Evolutionary conservation across 2,329 filamentous ascomycete genomes (phyloP), one percentile per base, ranked within the genome.

Genomic region (Rutstroemia sp.): DNA sequence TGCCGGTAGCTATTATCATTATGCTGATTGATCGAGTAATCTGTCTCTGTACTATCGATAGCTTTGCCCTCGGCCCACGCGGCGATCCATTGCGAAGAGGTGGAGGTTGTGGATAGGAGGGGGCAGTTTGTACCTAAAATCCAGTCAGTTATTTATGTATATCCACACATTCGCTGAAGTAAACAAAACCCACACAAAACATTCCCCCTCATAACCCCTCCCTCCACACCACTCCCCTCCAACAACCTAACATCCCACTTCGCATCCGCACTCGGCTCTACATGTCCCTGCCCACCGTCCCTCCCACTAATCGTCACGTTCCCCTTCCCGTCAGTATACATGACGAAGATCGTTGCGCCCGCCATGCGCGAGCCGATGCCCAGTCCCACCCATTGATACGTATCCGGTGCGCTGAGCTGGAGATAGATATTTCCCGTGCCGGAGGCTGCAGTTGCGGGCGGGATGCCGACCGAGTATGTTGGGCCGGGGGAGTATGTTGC

Each of bases 271-370:
- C 65, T 58, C 0, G 81, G 81, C 60, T 72, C 63, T 1, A 62
- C 62, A 52, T 81, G 68, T 5, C 78, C 78, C 16, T 48, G 49
- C 3, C 73, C 74, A 12, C 71, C 61, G 3, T 19, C 23, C 27
- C 81, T 71, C 7, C 78, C 77, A 6, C 80, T 83, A 6, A 85
- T 61, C 0, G 81, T 85, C 6, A 85, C 77, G 56, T 72, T 75
- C 10, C 79, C 77, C 41, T 68, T 70, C 23, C 74, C 72, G 41
- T 76, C 74, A 5, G 77, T 73, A 64, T 85, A 85, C 25, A 83
- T 74, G 41, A 84, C 70, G 65, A 85, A 83, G 54, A 85, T 83
- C 62, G 79, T 80, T 5, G 81, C 69, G 27, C 76, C 77, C 5
- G 70, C 61, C 82, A 85, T 85, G 37, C 68, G 62, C 2, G 60